These are phyloP conservation scores for Cinnamomum chago DNA, from an alignment of 164 flowering plant species.

Conservation along the genomic window DNA sequence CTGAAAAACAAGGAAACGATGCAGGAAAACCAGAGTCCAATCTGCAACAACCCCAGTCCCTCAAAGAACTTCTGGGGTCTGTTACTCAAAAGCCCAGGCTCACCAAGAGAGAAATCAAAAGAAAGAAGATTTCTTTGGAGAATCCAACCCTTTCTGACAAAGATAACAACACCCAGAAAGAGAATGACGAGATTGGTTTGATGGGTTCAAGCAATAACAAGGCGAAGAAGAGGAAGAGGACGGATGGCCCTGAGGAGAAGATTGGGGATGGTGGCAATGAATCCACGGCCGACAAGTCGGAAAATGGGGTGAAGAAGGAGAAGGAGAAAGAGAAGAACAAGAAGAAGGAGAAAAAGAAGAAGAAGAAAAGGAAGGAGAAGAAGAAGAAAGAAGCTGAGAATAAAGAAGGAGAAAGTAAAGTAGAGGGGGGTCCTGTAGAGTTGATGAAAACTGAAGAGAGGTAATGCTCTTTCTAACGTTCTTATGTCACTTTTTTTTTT, in stretches of 20 bases:
- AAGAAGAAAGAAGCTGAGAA: constrained; percentile 21
- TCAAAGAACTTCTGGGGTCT: constrained; percentile 36
- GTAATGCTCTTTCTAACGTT: constrained; percentile 14
- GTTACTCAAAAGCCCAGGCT: constrained; percentile 45
- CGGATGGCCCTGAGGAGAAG: constrained; percentile 19
- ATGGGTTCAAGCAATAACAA: not conserved
- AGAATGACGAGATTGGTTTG: constrained; percentile 5
- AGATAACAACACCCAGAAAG: constrained; percentile 11
- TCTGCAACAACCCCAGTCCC: constrained; percentile 26
- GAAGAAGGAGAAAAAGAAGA: constrained; percentile 19
- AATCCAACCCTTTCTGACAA: constrained; percentile 10
- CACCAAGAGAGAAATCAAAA: constrained; percentile 66
- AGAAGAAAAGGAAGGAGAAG: constrained; percentile 19
- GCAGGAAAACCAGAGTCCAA: constrained; percentile 14
- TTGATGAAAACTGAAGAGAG: constrained; percentile 19
- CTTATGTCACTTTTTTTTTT: too few relatives aligned
- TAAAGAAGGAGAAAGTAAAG: constrained; percentile 18
- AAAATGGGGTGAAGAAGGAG: constrained; percentile 7
- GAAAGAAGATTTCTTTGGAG: constrained; percentile 26
- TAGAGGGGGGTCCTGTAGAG: constrained; percentile 11
- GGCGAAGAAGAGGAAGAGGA: constrained; percentile 21
- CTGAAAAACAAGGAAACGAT: constrained; percentile 12
- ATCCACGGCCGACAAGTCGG: not conserved
- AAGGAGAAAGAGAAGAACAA: constrained; percentile 8
- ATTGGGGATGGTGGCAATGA: constrained; percentile 18